Conservation (phyloP, 345 rosid genomes). For the Camelina neglecta region DNA sequence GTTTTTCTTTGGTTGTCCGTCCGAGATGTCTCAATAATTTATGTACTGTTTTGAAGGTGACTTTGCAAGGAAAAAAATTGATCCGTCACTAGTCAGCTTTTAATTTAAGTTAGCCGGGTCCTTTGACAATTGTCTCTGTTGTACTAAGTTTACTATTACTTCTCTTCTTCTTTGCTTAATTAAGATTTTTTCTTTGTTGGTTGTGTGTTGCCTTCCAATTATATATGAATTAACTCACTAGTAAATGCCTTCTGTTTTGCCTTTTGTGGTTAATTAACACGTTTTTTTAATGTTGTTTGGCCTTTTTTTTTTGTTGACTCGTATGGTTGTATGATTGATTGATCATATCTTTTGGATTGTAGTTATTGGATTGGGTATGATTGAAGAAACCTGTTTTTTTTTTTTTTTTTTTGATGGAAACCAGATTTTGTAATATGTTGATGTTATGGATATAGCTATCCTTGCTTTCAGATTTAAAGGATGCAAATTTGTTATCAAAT, state of each 20-base stretch:
- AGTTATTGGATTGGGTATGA: slow-evolving; percentile 1
- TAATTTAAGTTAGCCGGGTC: background rate
- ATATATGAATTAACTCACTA: background rate
- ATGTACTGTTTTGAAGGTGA: slow-evolving; percentile 30
- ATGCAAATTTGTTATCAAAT: slow-evolving; percentile 2
- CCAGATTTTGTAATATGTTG: background rate
- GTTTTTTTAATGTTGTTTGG: slow-evolving; percentile 6
- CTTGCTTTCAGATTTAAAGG: background rate
- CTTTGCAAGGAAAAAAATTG: slow-evolving; percentile 14
- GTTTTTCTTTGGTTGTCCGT: slow-evolving; percentile 19
- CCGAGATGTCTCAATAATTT: slow-evolving; percentile 9
- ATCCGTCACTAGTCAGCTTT: slow-evolving; percentile 28
- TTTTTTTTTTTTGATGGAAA: background rate
- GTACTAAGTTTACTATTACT: slow-evolving; percentile 25
- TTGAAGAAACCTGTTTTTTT: background rate
- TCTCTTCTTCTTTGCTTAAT: background rate
- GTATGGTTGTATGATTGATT: slow-evolving; percentile 8
- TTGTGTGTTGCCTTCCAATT: slow-evolving; percentile 28
- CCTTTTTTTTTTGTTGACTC: slow-evolving; percentile 23
- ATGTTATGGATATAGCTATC: background rate
- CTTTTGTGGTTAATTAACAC: slow-evolving; percentile 27
- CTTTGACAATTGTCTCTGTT: slow-evolving; percentile 19
- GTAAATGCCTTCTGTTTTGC: slow-evolving; percentile 23
- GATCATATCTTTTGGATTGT: slow-evolving; percentile 16
- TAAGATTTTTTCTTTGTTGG: slow-evolving; percentile 19